These are phyloP conservation scores for Teratosphaeria destructans DNA, from an alignment of 2,329 filamentous ascomycete genomes.

Conservation along the genomic window DNA sequence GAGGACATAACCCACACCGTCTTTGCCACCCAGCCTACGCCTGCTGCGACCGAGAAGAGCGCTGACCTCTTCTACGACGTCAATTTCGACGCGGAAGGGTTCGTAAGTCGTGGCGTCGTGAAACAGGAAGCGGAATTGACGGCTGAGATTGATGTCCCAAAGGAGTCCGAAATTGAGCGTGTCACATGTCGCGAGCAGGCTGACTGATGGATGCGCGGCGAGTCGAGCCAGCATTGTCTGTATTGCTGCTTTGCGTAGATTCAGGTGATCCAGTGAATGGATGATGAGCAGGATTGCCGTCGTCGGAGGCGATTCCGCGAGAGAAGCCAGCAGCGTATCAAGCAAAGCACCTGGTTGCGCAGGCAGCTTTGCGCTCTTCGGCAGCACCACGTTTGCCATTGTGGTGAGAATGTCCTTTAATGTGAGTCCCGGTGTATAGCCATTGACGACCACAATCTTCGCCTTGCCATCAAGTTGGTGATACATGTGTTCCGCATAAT, in stretches of 20 bases:
- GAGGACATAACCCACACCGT: conserved; percentile 84
- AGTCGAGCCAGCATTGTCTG: conserved; percentile 69
- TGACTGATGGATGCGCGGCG: conserved; percentile 61
- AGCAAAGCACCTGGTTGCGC: conserved; percentile 60
- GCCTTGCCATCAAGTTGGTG: conserved; percentile 27
- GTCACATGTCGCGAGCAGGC: conserved; percentile 71
- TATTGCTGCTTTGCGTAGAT: conserved; percentile 59
- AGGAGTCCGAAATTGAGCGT: conserved; percentile 78
- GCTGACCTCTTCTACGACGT: conserved; percentile 84
- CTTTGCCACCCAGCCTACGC: conserved; percentile 71
- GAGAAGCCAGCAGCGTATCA: conserved; percentile 51
- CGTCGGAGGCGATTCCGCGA: conserved; percentile 39
- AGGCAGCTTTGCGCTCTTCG: conserved; percentile 43
- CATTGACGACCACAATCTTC: conserved; percentile 76
- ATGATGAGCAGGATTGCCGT: conserved; percentile 38
- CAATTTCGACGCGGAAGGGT: conserved; percentile 61
- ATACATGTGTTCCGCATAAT: conserved; percentile 64
- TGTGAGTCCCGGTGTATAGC: conserved; percentile 59
- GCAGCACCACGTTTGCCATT: conserved; percentile 53
- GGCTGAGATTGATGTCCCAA: conserved; percentile 80
- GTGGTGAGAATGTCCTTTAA: conserved; percentile 60
- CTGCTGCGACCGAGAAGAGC: conserved; percentile 73
- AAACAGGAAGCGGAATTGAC: conserved; percentile 76
- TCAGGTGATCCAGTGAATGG: conserved; percentile 74
- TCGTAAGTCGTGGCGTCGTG: conserved; percentile 91